These are phyloP conservation scores for Penicillium arizonense DNA, from an alignment of 495 filamentous ascomycete species.

Conservation along the genomic window DNA sequence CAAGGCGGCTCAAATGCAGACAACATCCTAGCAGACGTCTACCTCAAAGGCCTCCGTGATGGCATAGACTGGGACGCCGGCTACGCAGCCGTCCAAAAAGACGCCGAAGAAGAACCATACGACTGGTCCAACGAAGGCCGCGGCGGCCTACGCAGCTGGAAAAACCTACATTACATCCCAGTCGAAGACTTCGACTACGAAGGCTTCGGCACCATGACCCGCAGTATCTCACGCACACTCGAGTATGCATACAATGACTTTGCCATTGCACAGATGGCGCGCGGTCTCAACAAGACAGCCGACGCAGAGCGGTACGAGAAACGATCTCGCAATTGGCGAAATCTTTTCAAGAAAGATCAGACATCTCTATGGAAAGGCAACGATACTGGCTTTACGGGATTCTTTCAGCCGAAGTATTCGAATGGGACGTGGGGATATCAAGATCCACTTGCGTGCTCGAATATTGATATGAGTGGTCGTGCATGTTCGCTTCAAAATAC, in stretches of 20 bases:
- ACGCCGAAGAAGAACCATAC: constrained; percentile 64
- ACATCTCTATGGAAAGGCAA: constrained; percentile 42
- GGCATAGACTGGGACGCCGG: constrained; percentile 68
- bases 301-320: constrained; percentile 61
- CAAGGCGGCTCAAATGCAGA: constrained; percentile 79
- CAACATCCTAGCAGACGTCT: constrained; percentile 73
- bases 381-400: constrained; percentile 58
- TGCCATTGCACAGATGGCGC: constrained; percentile 51
- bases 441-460: constrained; percentile 54
- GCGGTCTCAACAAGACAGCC: constrained; percentile 51
- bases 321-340: constrained; percentile 63
- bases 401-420: constrained; percentile 61
- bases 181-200: constrained; percentile 67
- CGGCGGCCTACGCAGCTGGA: constrained; percentile 73
- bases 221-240: constrained; percentile 67
- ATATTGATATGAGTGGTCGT: constrained; percentile 39
- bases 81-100: constrained; percentile 63
- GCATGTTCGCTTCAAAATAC: constrained; percentile 64
- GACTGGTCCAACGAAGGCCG: constrained; percentile 74
- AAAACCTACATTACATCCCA: constrained; percentile 63
- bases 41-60: constrained; percentile 63
- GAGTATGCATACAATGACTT: constrained; percentile 77
- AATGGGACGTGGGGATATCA: constrained; percentile 58
- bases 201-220: constrained; percentile 69
- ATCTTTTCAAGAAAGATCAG: constrained; percentile 62